Base-by-base conservation (phyloP, 495 filamentous ascomycete genomes). In the Saxophila tyrrhenica region DNA sequence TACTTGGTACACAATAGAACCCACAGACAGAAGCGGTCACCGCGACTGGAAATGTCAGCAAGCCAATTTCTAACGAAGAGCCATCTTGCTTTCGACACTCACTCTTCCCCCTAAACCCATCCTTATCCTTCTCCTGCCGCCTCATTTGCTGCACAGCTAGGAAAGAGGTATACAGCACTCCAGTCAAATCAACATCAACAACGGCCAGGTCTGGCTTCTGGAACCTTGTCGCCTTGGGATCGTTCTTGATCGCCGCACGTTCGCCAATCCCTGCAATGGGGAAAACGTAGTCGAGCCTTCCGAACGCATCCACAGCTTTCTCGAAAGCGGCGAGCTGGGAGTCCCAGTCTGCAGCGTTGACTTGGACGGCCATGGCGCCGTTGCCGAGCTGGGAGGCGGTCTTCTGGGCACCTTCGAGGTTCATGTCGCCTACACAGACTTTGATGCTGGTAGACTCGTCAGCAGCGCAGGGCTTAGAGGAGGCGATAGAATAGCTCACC, bases 61-160 rank as follows among this genome's bases (percentile, higher is more conserved):
- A 23, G 9, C 2, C 9, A 49, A 41, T 21, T 39, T 15, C 7
- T n/a, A 22, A 5, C 1, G 10, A 35, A 50, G 3, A 46, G 23
- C 13, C 8, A 44, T 21, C 25, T 3, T 24, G 23, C 5, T 3
- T 24, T 22, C 5, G 16, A 19, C 1, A 58, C 61, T 23, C 25
- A 62, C 58, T 62, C 50, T 63, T 64, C 38, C 62, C 62, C 1
- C 60, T 25, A 39, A 64, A 60, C 2, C 60, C 62, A 15, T 25
- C 13, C 29, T 57, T 48, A 51, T 52, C 52, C 52, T 48, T 55
- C 52, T 57, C 56, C 60, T 64, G 59, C 38, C 62, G 16, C 35
- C 62, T 38, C 47, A 64, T 61, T 52, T 64, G 62, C 57, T 64
- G 62, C 2, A 64, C 32, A n/a, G 60, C 62, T 32, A 64, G 39